A percentile compares a stretch with the other conserved stretches of the same genome.
phyloP scores from a whole-genome alignment of 176 grass and related monocot species.

The Hsuehochloa calcarea region DNA sequence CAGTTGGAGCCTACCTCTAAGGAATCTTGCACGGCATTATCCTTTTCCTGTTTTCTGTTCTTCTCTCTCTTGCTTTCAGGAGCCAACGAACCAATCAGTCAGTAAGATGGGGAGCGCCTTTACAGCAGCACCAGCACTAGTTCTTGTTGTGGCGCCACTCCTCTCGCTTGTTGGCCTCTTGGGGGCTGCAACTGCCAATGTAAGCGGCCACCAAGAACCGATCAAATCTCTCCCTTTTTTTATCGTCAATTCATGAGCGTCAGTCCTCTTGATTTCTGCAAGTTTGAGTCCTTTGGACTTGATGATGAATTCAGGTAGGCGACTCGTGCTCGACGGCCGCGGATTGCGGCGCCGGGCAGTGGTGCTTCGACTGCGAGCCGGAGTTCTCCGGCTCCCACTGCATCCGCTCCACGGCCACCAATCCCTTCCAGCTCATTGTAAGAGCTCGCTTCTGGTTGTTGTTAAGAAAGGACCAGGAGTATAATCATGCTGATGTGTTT shows the following conservation, averaged over 20 bases:
- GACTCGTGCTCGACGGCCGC: slow-evolving; percentile 47
- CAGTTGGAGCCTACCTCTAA: not conserved
- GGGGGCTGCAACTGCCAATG: slow-evolving; percentile 36
- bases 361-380: slow-evolving; percentile 78
- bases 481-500: not conserved
- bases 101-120: slow-evolving; percentile 21
- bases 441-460: not conserved
- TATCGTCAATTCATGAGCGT: not conserved
- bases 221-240: not conserved
- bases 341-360: slow-evolving; percentile 77
- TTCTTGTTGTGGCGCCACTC: not conserved
- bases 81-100: not conserved
- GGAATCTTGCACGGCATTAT: slow-evolving; percentile 19
- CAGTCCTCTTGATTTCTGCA: not conserved
- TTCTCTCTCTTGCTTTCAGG: not conserved
- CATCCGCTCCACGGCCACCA: slow-evolving; percentile 58
- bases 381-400: slow-evolving; percentile 62
- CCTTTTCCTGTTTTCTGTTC: not conserved
- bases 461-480: not conserved
- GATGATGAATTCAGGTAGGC: slow-evolving; percentile 40
- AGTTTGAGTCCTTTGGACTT: not conserved
- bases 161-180: not conserved
- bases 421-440: slow-evolving; percentile 70
- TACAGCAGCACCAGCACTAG: not conserved
- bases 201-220: slow-evolving; percentile 18